Evolutionary conservation across 768 basidiomycete genomes (phyloP).

Genomic region (Agrocybe pediades): DNA sequence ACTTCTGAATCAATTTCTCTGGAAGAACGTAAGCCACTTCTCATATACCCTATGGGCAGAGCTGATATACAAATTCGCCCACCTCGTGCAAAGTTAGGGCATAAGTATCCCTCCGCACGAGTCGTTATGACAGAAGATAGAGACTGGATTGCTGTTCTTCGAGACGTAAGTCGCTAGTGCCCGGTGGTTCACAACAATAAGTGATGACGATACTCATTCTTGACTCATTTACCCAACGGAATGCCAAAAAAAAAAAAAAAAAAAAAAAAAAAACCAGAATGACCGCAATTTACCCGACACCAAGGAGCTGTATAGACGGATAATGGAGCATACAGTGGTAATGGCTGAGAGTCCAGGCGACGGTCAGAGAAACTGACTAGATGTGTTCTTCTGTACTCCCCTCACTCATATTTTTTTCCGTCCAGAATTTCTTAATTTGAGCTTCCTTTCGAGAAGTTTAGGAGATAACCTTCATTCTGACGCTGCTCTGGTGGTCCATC

Average conservation of each 20-base stretch:
- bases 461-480: too few relatives aligned
- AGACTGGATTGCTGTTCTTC: constrained; percentile 3
- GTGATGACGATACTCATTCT: too few relatives aligned
- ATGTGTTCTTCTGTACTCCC: too few relatives aligned
- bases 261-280: not conserved
- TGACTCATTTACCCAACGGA: too few relatives aligned
- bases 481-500: too few relatives aligned
- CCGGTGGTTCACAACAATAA: too few relatives aligned
- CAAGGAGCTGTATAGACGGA: not conserved
- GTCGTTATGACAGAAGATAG: constrained; percentile 6
- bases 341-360: not conserved
- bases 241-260: too few relatives aligned
- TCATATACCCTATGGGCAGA: too few relatives aligned
- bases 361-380: not conserved
- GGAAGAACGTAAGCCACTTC: not conserved
- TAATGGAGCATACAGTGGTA: not conserved
- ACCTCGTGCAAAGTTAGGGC: not conserved
- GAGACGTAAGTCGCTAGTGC: not conserved
- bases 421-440: not conserved
- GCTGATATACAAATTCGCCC: too few relatives aligned
- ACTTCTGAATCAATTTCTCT: not conserved
- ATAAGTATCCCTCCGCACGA: not conserved
- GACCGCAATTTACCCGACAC: not conserved
- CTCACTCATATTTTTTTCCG: too few relatives aligned
- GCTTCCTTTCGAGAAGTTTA: too few relatives aligned